Evolutionary conservation across 2,329 filamentous ascomycete species (phyloP), one percentile per base, ranked within the genome.

Genomic region (Xylaria sp.): DNA sequence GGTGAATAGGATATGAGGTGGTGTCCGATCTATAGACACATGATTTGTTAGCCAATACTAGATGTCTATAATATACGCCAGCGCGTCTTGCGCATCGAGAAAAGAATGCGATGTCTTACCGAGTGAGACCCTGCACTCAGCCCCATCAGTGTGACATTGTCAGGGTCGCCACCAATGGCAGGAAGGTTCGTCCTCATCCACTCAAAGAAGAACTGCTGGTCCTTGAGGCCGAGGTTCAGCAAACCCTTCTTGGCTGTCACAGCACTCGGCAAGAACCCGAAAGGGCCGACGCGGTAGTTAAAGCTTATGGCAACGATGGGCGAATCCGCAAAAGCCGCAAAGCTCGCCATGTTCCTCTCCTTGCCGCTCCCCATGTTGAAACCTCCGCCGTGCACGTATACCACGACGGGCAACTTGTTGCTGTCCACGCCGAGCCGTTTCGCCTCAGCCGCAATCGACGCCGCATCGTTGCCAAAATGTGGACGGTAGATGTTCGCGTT

Each of bases 261-360:
- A 10, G 78, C 78, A n/a, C 85, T 89, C 10, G 88, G 85, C 34
- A 93, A 79, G 79, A 95, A 94, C 0, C 92, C 92, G 75, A 93
- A 83, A 5, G 88, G 86, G 2, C 89, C 89, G 58, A 92, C 84
- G 10, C 91, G 85, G 78, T 92, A 89, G 78, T 87, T 88, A 76
- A 90, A 86, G 76, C 84, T 87, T 60, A 91, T 84, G 41, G 82
- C 87, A 51, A 92, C 81, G 61, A 92, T 80, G 10, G 85, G 85
- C 54, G 80, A 76, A 32, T 81, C 79, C 2, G 84, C 80, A 81
- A 86, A 90, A 5, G 86, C 83, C 15, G 91, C 86, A 79, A 92
- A 88, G 44, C 86, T 87, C 0, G 84, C 85, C 70, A 91, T 87
- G 75, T 92, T 85, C 66, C 90, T 84, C 80, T 86, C 85, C 37